phyloP scores from a whole-genome alignment of 768 basidiomycete species.

The Tephrocybe sp. region DNA sequence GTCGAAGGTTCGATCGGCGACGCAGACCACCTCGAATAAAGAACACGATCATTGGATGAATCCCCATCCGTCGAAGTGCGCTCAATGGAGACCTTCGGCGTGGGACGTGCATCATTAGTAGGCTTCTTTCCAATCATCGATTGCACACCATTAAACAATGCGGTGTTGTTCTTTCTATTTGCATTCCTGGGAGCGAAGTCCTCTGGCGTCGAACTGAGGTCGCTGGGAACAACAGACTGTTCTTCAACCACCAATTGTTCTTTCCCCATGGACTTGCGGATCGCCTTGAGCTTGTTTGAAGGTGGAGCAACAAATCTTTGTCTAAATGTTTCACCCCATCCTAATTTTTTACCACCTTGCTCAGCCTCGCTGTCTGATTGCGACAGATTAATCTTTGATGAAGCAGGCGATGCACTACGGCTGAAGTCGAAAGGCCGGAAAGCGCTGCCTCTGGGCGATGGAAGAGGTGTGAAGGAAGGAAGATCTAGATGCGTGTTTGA shows the following conservation, averaged over 20 bases:
- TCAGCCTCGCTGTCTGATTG: slow-evolving; percentile 19
- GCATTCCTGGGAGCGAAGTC: slow-evolving; percentile 10
- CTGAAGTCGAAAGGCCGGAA: slow-evolving; percentile 35
- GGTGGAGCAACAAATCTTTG: slow-evolving; percentile 20
- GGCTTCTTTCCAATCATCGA: slow-evolving; percentile 22
- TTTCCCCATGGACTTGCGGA: slow-evolving; percentile 37
- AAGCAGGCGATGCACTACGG: slow-evolving; percentile 19
- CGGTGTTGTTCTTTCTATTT: slow-evolving; percentile 17
- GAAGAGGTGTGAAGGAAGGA: slow-evolving; percentile 51
- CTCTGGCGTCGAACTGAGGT: slow-evolving; percentile 12
- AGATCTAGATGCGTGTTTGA: slow-evolving; percentile 25
- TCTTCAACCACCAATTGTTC: slow-evolving; percentile 31
- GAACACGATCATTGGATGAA: slow-evolving; percentile 14
- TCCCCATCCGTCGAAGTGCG: slow-evolving; percentile 31
- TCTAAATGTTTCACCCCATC: slow-evolving; percentile 10
- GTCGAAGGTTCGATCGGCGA: slow-evolving; percentile 29
- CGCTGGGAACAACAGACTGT: slow-evolving; percentile 20
- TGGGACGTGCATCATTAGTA: slow-evolving; percentile 23
- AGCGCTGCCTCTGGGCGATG: slow-evolving; percentile 33
- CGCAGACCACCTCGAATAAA: slow-evolving; percentile 34
- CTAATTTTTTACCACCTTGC: slow-evolving; percentile 12
- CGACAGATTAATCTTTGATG: slow-evolving; percentile 42
- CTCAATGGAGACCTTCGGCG: slow-evolving; percentile 43
- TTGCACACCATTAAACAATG: slow-evolving; percentile 29
- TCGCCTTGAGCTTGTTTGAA: slow-evolving; percentile 40